Conservation (phyloP, 2,329 filamentous ascomycete species). For the Penicillium vulpinum region DNA sequence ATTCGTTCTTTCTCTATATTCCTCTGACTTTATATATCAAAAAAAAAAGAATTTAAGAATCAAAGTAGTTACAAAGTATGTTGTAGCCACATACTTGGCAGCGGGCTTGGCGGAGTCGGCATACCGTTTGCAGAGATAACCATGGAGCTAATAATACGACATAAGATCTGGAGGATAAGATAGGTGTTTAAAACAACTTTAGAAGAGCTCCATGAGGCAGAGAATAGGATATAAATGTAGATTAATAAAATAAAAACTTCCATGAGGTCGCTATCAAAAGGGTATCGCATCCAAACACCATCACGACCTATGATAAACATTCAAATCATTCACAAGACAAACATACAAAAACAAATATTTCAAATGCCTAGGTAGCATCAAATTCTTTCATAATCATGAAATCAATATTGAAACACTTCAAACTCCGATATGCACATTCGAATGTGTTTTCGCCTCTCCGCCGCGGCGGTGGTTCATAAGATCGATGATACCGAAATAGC, state of each 20-base stretch:
- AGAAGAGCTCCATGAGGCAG: no score
- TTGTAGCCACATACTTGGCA: constrained; percentile 1
- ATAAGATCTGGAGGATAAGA: no score
- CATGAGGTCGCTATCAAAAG: not conserved
- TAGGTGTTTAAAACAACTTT: no score
- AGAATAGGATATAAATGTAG: no score
- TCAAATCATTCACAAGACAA: no score
- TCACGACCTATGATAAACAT: not conserved
- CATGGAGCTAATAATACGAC: not conserved
- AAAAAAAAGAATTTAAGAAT: not conserved
- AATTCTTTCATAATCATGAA: no score
- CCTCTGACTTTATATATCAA: no score
- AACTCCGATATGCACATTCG: constrained; percentile 26
- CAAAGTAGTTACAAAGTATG: not conserved
- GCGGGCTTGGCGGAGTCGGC: not conserved
- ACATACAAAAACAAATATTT: no score
- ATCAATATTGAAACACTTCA: constrained; percentile 6
- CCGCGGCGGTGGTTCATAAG: constrained; percentile 44
- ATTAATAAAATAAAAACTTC: not conserved
- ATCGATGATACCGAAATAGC: constrained; percentile 50
- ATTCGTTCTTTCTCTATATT: no score
- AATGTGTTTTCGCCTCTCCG: constrained; percentile 22
- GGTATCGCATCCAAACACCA: constrained; percentile 1
- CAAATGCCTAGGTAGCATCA: no score
- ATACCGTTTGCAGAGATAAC: constrained; percentile 5